A percentile compares a stretch with the other conserved stretches of the same genome.
phyloP scores from a whole-genome alignment of 495 filamentous ascomycete species.

The Ramalina peruviana region DNA sequence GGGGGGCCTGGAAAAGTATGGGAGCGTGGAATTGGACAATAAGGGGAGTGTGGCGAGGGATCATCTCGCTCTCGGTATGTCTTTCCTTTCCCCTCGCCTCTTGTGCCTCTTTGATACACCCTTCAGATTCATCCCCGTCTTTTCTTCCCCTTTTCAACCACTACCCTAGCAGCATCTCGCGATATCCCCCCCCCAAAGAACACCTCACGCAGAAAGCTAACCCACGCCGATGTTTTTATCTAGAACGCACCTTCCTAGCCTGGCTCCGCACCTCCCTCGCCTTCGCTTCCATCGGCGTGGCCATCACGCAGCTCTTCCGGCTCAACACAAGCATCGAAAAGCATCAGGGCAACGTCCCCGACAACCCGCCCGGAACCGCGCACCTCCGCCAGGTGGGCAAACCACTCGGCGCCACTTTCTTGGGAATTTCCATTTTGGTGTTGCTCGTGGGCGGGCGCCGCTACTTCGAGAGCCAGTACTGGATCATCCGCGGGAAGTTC shows the following conservation, averaged over 20 bases:
- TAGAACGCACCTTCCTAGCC: slow-evolving; percentile 92
- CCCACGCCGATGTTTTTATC: background rate
- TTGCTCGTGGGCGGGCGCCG: slow-evolving; percentile 70
- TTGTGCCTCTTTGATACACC: background rate
- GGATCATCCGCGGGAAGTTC: slow-evolving; percentile 88
- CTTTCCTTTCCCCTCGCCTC: background rate
- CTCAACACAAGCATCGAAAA: slow-evolving; percentile 56
- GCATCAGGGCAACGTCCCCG: slow-evolving; percentile 18
- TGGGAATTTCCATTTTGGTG: slow-evolving; percentile 73
- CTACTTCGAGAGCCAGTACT: slow-evolving; percentile 56
- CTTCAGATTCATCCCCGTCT: background rate
- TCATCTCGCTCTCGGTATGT: slow-evolving; percentile 80
- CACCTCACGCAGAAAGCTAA: background rate
- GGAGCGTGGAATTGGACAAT: slow-evolving; percentile 83
- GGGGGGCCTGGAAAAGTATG: slow-evolving; percentile 50
- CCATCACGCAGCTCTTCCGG: slow-evolving; percentile 90
- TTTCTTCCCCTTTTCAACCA: background rate
- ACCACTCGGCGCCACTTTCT: slow-evolving; percentile 84
- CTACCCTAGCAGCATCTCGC: slow-evolving; percentile 2
- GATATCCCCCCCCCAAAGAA: slow-evolving; percentile 4
- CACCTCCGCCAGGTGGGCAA: slow-evolving; percentile 72
- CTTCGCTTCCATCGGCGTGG: slow-evolving; percentile 93
- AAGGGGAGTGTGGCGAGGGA: slow-evolving; percentile 92
- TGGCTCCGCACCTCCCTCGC: slow-evolving; percentile 93
- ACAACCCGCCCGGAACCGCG: slow-evolving; percentile 4